Percentiles rank a stretch among this genome's conserved stretches.
Evolutionary conservation across 306 rosid genomes (phyloP).

Genomic region (Acacia crassicarpa): DNA sequence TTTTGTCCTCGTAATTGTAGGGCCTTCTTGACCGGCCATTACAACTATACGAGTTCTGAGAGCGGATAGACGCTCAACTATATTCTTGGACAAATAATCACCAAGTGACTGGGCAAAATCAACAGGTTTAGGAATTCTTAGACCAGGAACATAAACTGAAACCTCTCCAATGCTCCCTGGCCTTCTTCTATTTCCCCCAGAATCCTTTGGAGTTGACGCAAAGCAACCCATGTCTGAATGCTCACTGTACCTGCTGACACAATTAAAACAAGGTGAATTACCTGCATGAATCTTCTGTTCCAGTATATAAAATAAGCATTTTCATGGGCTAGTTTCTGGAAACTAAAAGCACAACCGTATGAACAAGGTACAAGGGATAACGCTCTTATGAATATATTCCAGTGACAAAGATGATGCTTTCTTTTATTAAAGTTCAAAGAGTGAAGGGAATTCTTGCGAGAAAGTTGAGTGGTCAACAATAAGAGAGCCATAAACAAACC

Average conservation of each 20-base stretch:
- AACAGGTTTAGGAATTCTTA: constrained; percentile 89
- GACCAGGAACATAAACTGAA: constrained; percentile 93
- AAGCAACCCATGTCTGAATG: constrained; percentile 80
- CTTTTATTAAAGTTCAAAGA: constrained; percentile 27
- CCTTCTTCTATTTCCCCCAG: constrained; percentile 80
- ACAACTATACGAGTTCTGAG: constrained; percentile 91
- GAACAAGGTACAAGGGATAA: constrained; percentile 27
- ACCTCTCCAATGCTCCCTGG: constrained; percentile 95
- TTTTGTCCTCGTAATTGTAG: constrained; percentile 88
- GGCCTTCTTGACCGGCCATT: constrained; percentile 95
- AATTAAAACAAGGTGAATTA: constrained; percentile 38
- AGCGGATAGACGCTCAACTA: constrained; percentile 80
- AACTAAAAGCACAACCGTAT: constrained; percentile 17
- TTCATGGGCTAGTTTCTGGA: not conserved
- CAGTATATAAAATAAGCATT: not conserved
- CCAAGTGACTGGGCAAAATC: constrained; percentile 78
- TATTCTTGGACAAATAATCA: constrained; percentile 76
- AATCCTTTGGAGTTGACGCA: constrained; percentile 69
- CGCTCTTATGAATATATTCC: constrained; percentile 25
- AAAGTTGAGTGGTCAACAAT: constrained; percentile 43
- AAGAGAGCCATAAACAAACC: constrained; percentile 44
- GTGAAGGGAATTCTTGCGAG: constrained; percentile 37
- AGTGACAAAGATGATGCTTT: constrained; percentile 29
- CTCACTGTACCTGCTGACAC: constrained; percentile 43
- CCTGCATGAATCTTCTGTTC: constrained; percentile 23